These are phyloP conservation scores for Mycena galericulata DNA, from an alignment of 768 basidiomycete species.

Conservation along the genomic window DNA sequence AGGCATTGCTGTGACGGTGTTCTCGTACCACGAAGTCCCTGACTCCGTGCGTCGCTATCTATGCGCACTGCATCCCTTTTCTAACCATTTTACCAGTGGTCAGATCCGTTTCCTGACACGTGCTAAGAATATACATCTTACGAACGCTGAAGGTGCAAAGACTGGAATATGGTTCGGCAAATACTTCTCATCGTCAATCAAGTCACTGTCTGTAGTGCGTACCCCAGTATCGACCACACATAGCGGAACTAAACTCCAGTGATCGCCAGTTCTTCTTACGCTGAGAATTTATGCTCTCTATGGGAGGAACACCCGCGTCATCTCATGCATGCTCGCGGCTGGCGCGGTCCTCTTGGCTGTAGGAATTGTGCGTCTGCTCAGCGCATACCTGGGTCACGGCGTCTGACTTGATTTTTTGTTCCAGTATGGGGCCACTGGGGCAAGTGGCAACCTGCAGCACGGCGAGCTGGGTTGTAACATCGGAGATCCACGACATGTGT, in stretches of 20 bases:
- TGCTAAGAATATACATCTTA: not conserved
- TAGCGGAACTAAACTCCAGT: not conserved
- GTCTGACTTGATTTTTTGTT: not conserved
- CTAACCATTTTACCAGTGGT: not conserved
- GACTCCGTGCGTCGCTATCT: conserved; percentile 4
- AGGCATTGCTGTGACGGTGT: conserved; percentile 24
- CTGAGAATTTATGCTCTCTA: conserved; percentile 29
- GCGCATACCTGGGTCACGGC: no score
- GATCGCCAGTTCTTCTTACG: conserved; percentile 8
- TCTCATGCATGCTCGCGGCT: not conserved
- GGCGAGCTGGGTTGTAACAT: conserved; percentile 21
- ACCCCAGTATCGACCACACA: not conserved
- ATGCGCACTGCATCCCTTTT: not conserved
- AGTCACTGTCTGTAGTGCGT: conserved; percentile 13
- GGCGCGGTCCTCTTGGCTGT: conserved; percentile 3
- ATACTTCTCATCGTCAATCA: conserved; percentile 27
- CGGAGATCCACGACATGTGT: conserved; percentile 4
- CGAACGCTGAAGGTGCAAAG: conserved; percentile 6
- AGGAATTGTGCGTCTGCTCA: conserved; percentile 1
- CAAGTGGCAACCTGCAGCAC: not conserved
- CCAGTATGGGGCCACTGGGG: conserved; percentile 23
- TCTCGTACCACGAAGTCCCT: conserved; percentile 13
- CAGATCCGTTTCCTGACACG: not conserved
- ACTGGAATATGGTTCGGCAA: conserved; percentile 25
- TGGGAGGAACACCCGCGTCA: not conserved